Conservation (phyloP, 106 monocot genomes). For the Acanthochlamys bracteata region DNA sequence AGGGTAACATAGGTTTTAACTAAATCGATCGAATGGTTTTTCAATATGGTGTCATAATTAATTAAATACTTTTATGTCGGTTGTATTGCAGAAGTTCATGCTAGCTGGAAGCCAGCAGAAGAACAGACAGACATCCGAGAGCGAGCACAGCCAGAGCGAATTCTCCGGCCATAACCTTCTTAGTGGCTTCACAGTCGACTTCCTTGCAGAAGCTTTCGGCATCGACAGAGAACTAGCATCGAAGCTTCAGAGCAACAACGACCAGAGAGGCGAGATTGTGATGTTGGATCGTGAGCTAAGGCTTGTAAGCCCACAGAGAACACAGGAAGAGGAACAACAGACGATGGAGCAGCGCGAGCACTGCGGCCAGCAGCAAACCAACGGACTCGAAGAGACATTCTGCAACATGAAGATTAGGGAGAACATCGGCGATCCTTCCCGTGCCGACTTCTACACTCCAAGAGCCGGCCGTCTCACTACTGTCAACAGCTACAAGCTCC, state of each 20-base stretch:
- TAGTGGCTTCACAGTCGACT: constrained; percentile 24
- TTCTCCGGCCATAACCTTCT: constrained; percentile 21
- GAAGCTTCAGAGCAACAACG: constrained; percentile 29
- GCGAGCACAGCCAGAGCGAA: neutral
- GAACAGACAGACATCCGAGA: neutral
- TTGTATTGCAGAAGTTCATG: constrained; percentile 15
- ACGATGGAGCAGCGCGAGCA: neutral
- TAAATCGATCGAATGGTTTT: neutral
- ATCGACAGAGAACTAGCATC: constrained; percentile 19
- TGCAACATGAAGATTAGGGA: constrained; percentile 31
- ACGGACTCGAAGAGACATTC: constrained; percentile 45
- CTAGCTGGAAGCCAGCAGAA: constrained; percentile 26
- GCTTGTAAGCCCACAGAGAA: constrained; percentile 11
- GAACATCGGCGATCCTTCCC: constrained; percentile 40
- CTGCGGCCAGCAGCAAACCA: constrained; percentile 4
- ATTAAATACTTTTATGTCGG: neutral
- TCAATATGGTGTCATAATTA: neutral
- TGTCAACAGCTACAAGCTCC: constrained; percentile 44
- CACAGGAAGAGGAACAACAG: neutral
- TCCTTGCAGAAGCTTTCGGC: constrained; percentile 30
- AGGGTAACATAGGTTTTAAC: constrained; percentile 18
- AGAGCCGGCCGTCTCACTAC: constrained; percentile 25
- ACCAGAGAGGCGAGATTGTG: constrained; percentile 31
- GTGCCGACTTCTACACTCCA: constrained; percentile 33
- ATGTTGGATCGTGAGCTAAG: constrained; percentile 18